Base-by-base conservation (phyloP, 192 early-diverging fungal species). In the Physocladia obscura region DNA sequence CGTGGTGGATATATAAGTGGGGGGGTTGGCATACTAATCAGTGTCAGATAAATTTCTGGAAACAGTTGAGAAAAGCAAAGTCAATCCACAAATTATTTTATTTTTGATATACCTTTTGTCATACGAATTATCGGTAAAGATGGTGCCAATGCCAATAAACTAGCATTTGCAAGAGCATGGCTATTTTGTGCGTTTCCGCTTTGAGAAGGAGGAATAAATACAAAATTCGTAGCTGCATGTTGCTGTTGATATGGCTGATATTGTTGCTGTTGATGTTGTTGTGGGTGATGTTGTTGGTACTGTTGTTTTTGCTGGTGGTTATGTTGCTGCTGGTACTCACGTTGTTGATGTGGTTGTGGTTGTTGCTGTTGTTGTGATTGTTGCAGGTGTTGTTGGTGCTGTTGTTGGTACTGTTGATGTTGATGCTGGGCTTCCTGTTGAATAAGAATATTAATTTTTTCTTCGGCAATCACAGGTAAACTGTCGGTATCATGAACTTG, bases 161-260 rank as follows among this genome's bases (percentile, higher is more conserved):
- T 47, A 6, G 61, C 61, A 48, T 62, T 62, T n/a, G 61, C 61
- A 3, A 62, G 40, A 31, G 61, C 61, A 40, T 62, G 61, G 31
- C 31, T 58, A 34, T 36, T 58, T 58, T 24, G 11, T 27, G 26
- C 57, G 35, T 8, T 34, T 19, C 57, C 57, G 57, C 35, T 34
- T 34, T 58, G 57, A 6, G 57, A 32, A 32, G 57, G 57, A 22
- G 57, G 57, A 36, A 58, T 27, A 27, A 29, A 27, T 19, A 54
- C 52, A 54, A 54, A 6, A 27, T 15, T 54, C 8, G 52, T 22
- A 27, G 8, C 24, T 22, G 52, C 11, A 13, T 13, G 44, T 47
- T 47, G 44, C 44, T 47, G 11, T 47, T 11, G n/a, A 11, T 47
- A 13, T 47, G 11, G 11, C n/a, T n/a, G n/a, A n/a, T n/a, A 47